Conservation (phyloP, 257 asterid genomes). For the Capsicum chinense region DNA sequence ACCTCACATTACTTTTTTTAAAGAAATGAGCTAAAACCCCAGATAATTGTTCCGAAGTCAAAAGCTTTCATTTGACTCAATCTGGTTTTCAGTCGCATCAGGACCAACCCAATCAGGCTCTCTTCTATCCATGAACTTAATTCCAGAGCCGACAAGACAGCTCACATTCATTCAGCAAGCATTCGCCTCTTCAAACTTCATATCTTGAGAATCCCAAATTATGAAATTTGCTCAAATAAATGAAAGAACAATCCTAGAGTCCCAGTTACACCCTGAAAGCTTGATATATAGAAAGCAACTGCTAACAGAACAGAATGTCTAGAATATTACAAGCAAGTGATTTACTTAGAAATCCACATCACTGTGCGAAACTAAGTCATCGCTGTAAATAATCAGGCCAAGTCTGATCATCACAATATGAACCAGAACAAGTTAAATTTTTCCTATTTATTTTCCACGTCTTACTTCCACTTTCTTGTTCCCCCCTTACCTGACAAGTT, state of each 20-base stretch:
- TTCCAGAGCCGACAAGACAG: neutral
- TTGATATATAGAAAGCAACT: neutral
- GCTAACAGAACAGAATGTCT: neutral
- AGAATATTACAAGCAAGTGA: neutral
- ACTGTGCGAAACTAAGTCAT: neutral
- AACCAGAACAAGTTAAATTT: neutral
- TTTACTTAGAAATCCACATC: neutral
- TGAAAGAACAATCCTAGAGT: slow-evolving; percentile 13
- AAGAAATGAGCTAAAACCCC: neutral
- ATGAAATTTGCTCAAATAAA: neutral
- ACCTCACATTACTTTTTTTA: slow-evolving; percentile 14
- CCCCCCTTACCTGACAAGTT: slow-evolving; percentile 3
- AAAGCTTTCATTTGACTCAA: neutral
- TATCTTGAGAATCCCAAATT: neutral
- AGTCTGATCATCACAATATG: slow-evolving; percentile 1
- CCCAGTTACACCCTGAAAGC: neutral
- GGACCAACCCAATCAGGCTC: neutral
- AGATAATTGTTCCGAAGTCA: slow-evolving; percentile 4
- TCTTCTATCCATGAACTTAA: neutral
- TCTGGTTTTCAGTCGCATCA: neutral
- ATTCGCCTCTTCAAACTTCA: slow-evolving; percentile 3
- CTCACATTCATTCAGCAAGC: slow-evolving; percentile 18
- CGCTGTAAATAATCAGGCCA: neutral
- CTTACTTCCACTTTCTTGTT: neutral
- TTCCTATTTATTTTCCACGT: neutral